These are phyloP conservation scores for Gremmenia infestans DNA, from an alignment of 2,329 filamentous ascomycete species.

Conservation along the genomic window DNA sequence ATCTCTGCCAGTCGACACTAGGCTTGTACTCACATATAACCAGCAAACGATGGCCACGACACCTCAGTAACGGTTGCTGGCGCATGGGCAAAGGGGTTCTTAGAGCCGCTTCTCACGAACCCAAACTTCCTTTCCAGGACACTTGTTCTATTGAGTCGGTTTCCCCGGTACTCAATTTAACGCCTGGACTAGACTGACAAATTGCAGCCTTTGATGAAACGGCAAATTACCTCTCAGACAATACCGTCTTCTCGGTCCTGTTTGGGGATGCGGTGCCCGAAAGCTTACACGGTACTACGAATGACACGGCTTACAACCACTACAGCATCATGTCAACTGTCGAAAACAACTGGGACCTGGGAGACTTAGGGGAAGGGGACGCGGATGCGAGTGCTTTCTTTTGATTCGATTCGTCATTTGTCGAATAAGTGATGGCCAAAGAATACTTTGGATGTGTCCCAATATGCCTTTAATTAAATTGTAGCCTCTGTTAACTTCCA, in stretches of 20 bases:
- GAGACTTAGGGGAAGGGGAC: conserved; percentile 52
- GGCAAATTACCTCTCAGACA: conserved; percentile 58
- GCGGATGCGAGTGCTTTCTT: conserved; percentile 16
- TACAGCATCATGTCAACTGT: conserved; percentile 61
- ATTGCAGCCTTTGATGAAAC: conserved; percentile 69
- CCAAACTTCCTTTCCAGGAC: conserved; percentile 67
- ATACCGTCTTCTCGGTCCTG: conserved; percentile 64
- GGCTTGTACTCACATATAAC: neutral
- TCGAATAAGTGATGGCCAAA: no score
- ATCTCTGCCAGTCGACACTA: neutral
- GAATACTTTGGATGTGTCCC: neutral
- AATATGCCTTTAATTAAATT: neutral
- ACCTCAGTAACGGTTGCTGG: conserved; percentile 63
- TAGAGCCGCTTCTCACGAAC: conserved; percentile 65
- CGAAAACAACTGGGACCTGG: conserved; percentile 62
- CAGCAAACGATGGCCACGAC: conserved; percentile 70
- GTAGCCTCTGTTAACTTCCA: no score
- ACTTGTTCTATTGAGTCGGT: conserved; percentile 59
- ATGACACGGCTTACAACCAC: conserved; percentile 66
- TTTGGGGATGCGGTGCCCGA: conserved; percentile 66
- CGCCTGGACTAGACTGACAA: conserved; percentile 60
- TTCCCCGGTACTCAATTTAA: conserved; percentile 51
- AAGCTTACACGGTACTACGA: conserved; percentile 57
- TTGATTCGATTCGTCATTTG: neutral
- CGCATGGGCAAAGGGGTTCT: conserved; percentile 61